Base-by-base conservation (phyloP, 2,329 filamentous ascomycete species). In the Colletotrichum echinochloae region DNA sequence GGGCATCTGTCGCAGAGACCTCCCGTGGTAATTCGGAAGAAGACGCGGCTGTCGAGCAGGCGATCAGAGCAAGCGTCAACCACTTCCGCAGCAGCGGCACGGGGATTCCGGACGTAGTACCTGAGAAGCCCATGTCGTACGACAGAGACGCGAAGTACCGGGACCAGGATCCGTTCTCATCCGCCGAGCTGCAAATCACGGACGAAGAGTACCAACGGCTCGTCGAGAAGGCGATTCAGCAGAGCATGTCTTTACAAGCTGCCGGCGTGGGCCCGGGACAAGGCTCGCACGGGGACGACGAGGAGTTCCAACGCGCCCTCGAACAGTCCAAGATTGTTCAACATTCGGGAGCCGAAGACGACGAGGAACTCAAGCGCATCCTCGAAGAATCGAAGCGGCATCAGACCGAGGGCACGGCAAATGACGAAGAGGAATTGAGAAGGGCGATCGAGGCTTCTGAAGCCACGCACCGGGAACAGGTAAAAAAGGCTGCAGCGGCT, bases 21-120 rank as follows among this genome's bases (percentile, higher is more conserved):
- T 94, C 92, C 0, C 85, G 83, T 1, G 93, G 93, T 14, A 86
- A 95, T 72, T 77, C 85, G 0, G 85, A 89, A 26, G 92, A 96
- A 78, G 94, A 96, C 75, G 86, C 85, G 28, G 84, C 88, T 69
- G 86, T 97, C 57, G 93, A 94, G 77, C 85, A 88, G 26, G 93
- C 93, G 1, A 92, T 97, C 60, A 86, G 92, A 18, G 90, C 92
- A 6, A 94, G 91, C 72, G 84, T 96, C 20, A 83, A 82, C 18
- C 90, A 92, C 44, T 81, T 87, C 72, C 81, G 79, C 44, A 77
- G 66, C 67, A 72, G 59, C 56, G 71, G 60, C 54, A 66, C 54
- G 2, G 72, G 76, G 0, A 64, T 74, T 3, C 73, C 73, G 9
- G 65, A 67, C 44, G 37, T 61, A 48, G 30, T 48, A 9, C 51